Evolutionary conservation across 164 flowering plant genomes (phyloP), one percentile per base, ranked within the genome.

Genomic region (Platanus orientalis): DNA sequence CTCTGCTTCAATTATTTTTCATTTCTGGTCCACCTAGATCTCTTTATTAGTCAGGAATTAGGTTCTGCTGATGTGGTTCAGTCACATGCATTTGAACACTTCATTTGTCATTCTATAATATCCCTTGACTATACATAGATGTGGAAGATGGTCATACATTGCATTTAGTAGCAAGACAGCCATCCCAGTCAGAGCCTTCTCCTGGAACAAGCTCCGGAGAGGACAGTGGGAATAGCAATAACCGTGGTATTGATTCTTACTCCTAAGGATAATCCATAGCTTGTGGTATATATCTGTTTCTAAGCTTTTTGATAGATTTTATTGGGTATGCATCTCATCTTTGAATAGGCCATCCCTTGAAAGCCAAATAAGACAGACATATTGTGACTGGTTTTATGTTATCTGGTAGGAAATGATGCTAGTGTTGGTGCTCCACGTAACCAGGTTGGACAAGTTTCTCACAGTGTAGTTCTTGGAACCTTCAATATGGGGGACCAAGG

Each of bases 141-240:
- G 80, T 89, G 70, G 99, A 95, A 68, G 85, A 81, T 78, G 97
- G 96, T 32, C 78, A 88, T 73, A 95, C 99, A 36, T 75, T 95
- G 59, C 99, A 95, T 74, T 76, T 95, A 57, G 97, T 95, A 60
- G 92, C 52, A 63, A 88, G 99, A 69, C 97, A 94, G 71, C 87
- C 84, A 52, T 60, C 77, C 17, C 85, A 82, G 61, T 49, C 89
- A 34, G 92, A 85, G 60, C 60, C 83, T 54, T 68, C 86, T 20
- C 45, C 88, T 64, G 80, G 79, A 52, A 24, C 79, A 5, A 69
- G 68, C 42, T 48, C 82, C 66, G 88, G 79, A 42, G 92, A 81
- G 58, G 53, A 83, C 12, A 68, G 36, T 74, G 74, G 71, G 11
- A 72, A 65, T 60, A 80, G 58, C 66, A 75, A 71, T 60, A 68